phyloP scores from a whole-genome alignment of 352 stramenopile genomes.

The Globisporangium nunn region DNA sequence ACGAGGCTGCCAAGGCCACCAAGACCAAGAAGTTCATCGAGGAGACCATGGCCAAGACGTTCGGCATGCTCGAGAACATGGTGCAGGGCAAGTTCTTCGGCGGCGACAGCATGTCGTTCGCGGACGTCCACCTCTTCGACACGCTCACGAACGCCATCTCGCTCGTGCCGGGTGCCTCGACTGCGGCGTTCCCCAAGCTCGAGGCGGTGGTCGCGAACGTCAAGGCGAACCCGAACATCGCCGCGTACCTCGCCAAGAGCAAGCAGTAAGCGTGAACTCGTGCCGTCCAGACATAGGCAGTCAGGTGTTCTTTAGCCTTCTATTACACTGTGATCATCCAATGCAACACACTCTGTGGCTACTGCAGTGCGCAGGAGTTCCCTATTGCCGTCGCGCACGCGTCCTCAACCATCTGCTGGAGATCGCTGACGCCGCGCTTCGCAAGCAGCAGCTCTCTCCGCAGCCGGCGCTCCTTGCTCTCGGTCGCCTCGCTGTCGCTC shows the following conservation, averaged over 20 bases:
- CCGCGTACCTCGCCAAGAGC: conserved; percentile 27
- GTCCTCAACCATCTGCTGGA: conserved; percentile 38
- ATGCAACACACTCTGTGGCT: not conserved
- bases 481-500: not conserved
- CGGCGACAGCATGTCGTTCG: conserved; percentile 28
- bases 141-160: conserved; percentile 17
- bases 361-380: conserved; percentile 37
- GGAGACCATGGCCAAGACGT: too few species aligned
- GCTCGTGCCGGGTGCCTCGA: not conserved
- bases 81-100: conserved; percentile 42
- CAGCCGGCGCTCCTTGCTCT: conserved; percentile 4
- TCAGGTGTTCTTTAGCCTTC: too few species aligned
- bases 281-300: not conserved
- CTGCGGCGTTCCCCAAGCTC: conserved; percentile 2
- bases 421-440: conserved; percentile 15
- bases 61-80: conserved; percentile 24
- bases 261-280: not conserved
- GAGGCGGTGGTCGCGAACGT: conserved; percentile 16
- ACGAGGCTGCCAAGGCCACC: not conserved
- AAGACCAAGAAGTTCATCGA: too few species aligned
- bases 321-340: too few species aligned
- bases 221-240: conserved; percentile 18
- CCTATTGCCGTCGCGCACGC: conserved; percentile 29
- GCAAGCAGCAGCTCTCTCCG: conserved; percentile 4
- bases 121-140: conserved; percentile 39